Evolutionary conservation across 1,284 basidiomycete species (phyloP).

Genomic region (Quambalaria eucalypti): DNA sequence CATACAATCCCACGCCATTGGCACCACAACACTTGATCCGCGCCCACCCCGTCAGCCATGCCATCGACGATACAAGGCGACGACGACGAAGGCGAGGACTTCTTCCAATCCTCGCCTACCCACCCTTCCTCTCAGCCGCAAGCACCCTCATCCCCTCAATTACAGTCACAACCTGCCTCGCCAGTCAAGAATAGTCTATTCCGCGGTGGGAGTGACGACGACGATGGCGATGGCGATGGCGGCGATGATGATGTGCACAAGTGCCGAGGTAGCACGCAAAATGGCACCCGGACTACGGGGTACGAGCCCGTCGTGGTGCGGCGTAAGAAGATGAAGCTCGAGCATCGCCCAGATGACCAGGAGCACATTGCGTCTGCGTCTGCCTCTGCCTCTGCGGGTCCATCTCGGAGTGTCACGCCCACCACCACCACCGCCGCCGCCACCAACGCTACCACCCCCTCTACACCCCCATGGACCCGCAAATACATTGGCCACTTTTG

Average conservation of each 20-base stretch:
- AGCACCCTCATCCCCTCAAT: neutral
- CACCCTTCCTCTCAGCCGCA: neutral
- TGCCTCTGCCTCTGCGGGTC: neutral
- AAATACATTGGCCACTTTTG: conserved; percentile 35
- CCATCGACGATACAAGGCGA: too few species aligned
- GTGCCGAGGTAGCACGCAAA: too few species aligned
- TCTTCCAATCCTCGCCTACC: conserved; percentile 9
- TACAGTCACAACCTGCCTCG: neutral
- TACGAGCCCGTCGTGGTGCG: neutral
- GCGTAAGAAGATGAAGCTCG: neutral
- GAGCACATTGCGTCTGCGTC: neutral
- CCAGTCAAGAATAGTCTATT: neutral
- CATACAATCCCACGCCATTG: too few species aligned
- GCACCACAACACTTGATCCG: too few species aligned
- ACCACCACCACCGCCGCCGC: neutral
- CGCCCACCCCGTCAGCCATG: too few species aligned
- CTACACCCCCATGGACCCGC: too few species aligned
- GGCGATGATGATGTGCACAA: neutral
- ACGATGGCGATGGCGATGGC: conserved; percentile 4
- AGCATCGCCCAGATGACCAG: neutral
- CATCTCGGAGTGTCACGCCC: neutral
- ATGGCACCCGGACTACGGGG: too few species aligned
- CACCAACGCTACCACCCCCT: neutral
- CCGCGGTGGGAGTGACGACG: conserved; percentile 1
- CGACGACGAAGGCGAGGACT: conserved; percentile 9